Percentiles rank a stretch among this genome's conserved stretches.
phyloP scores from a whole-genome alignment of 768 basidiomycete genomes.

The Cyclocybe aegerita region DNA sequence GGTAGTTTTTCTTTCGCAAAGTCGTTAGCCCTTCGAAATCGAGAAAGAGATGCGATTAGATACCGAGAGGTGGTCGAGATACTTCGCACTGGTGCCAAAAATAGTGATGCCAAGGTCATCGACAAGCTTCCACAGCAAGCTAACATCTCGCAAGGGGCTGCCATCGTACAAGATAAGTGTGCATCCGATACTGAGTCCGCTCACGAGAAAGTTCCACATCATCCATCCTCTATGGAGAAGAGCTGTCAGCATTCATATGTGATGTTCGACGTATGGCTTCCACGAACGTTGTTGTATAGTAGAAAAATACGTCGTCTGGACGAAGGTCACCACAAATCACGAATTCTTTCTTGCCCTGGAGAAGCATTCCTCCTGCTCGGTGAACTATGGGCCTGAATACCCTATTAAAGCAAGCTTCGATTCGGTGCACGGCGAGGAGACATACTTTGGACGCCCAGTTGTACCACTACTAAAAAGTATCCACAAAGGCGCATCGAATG shows the following conservation, averaged over 20 bases:
- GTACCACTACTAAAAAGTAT: constrained; percentile 86
- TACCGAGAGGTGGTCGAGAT: constrained; percentile 77
- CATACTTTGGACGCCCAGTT: constrained; percentile 71
- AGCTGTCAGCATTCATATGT: constrained; percentile 11
- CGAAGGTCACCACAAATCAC: constrained; percentile 65
- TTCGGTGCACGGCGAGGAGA: constrained; percentile 7
- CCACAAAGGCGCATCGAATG: constrained; percentile 83
- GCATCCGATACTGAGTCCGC: constrained; percentile 62
- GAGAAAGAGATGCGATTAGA: constrained; percentile 15
- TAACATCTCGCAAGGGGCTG: constrained; percentile 68
- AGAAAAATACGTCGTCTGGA: constrained; percentile 74
- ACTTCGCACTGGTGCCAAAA: constrained; percentile 84
- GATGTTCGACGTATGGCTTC: constrained; percentile 1
- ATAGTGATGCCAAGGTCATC: constrained; percentile 71
- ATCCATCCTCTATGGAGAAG: constrained; percentile 68
- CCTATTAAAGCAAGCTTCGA: constrained; percentile 8
- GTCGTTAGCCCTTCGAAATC: constrained; percentile 13
- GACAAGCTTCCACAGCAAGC: constrained; percentile 66
- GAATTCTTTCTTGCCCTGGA: constrained; percentile 73
- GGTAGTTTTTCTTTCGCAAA: constrained; percentile 58
- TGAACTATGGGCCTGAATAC: constrained; percentile 70
- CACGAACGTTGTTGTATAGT: constrained; percentile 78
- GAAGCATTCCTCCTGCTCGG: constrained; percentile 74
- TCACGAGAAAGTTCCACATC: constrained; percentile 88
- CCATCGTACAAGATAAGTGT: constrained; percentile 81